phyloP scores from a whole-genome alignment of 1,139 yeast species.

The Kodamaea derodonti region DNA sequence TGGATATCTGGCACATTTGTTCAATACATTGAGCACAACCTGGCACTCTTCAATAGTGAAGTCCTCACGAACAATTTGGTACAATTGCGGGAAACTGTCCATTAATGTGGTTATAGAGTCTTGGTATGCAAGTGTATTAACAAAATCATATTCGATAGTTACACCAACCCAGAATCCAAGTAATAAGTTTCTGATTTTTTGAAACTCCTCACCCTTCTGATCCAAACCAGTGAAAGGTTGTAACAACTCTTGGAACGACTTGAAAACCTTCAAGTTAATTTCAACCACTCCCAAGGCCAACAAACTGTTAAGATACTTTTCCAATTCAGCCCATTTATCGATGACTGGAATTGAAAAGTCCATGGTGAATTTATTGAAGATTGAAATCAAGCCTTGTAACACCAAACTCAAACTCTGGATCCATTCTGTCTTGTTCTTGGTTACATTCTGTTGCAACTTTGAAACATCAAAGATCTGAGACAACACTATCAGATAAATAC shows the following conservation, averaged over 20 bases:
- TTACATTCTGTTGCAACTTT: conserved; percentile 10
- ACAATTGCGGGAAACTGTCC: conserved; percentile 46
- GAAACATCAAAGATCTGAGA: conserved; percentile 25
- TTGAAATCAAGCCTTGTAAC: conserved; percentile 54
- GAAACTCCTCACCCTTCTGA: background rate
- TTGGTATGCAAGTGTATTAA: conserved; percentile 47
- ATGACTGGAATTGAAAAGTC: conserved; percentile 19
- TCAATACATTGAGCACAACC: conserved; percentile 44
- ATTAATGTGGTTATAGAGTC: conserved; percentile 52
- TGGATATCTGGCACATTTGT: conserved; percentile 65
- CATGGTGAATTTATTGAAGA: conserved; percentile 44
- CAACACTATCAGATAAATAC: conserved; percentile 51
- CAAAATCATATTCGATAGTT: conserved; percentile 56
- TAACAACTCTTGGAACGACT: conserved; percentile 48
- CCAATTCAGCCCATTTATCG: conserved; percentile 44
- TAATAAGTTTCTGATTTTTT: conserved; percentile 33
- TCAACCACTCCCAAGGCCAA: conserved; percentile 40
- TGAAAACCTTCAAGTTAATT: conserved; percentile 50
- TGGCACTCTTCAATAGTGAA: conserved; percentile 34
- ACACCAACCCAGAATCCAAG: conserved; percentile 65
- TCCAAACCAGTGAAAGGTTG: conserved; percentile 18
- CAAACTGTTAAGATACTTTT: conserved; percentile 43
- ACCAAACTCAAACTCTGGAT: conserved; percentile 56
- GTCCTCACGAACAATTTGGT: conserved; percentile 27
- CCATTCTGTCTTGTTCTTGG: conserved; percentile 36